A percentile compares a stretch with the other conserved stretches of the same genome.
Evolutionary conservation across 108 stramenopile species (phyloP).

Genomic region (Stephanodiscus minutulus): DNA sequence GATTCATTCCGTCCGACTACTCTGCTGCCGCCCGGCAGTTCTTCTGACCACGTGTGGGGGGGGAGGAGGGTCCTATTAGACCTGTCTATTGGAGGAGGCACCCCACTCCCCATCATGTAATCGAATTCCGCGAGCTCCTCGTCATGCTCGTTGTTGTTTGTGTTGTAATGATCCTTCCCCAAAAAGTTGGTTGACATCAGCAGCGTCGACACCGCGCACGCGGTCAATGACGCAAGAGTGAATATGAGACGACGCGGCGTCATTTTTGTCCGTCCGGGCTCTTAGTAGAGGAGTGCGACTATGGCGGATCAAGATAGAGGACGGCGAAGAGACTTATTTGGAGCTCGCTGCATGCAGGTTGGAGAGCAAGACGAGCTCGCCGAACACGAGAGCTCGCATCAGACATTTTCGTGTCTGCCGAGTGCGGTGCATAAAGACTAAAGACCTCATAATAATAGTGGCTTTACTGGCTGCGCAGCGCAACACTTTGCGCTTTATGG

Average conservation of each 20-base stretch:
- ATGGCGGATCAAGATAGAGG: not conserved
- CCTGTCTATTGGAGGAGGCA: not conserved
- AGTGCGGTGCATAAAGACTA: too few relatives aligned
- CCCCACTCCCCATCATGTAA: not conserved
- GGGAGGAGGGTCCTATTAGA: too few relatives aligned
- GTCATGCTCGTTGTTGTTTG: not conserved
- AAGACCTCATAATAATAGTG: too few relatives aligned
- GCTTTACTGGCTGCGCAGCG: too few relatives aligned
- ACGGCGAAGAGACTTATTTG: not conserved
- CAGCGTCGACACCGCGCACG: not conserved
- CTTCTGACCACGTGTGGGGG: not conserved
- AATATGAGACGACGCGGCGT: not conserved
- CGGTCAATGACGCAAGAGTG: not conserved
- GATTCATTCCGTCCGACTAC: not conserved
- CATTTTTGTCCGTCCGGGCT: not conserved
- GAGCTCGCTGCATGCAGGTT: too few relatives aligned
- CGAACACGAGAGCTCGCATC: too few relatives aligned
- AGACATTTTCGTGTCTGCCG: too few relatives aligned
- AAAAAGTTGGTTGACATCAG: not conserved
- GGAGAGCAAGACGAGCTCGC: too few relatives aligned
- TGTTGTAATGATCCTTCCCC: not conserved
- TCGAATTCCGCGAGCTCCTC: not conserved
- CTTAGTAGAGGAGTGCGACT: not conserved
- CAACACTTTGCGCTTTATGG: too few relatives aligned
- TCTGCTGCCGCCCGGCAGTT: too few relatives aligned